These are phyloP conservation scores for Blastobotrys robertii DNA, from an alignment of 805 yeast genomes.

Conservation along the genomic window DNA sequence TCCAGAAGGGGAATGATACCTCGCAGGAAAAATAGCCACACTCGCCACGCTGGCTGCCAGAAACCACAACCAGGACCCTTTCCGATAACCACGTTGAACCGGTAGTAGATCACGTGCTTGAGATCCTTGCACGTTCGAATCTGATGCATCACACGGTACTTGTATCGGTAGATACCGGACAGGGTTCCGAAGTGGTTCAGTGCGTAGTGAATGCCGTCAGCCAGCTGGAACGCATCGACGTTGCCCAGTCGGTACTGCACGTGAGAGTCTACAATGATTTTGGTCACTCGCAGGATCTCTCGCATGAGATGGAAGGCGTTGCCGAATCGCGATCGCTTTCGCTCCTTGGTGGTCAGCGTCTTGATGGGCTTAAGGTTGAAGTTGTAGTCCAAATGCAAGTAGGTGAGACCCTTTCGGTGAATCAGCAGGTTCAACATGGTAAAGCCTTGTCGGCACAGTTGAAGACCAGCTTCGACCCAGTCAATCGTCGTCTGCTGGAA, in stretches of 20 bases:
- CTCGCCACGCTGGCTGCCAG: slow-evolving; percentile 99
- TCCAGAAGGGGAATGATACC: slow-evolving; percentile 89
- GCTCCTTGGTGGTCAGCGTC: slow-evolving; percentile 89
- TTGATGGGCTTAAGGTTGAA: slow-evolving; percentile 94
- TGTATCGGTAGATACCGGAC: slow-evolving; percentile 93
- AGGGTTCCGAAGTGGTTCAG: slow-evolving; percentile 90
- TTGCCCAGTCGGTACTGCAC: slow-evolving; percentile 85
- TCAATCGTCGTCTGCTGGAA: slow-evolving; percentile 88
- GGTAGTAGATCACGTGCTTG: slow-evolving; percentile 80
- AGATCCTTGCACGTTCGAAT: slow-evolving; percentile 91
- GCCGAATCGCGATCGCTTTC: slow-evolving; percentile 93
- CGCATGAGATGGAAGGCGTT: slow-evolving; percentile 90
- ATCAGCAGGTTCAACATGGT: slow-evolving; percentile 85
- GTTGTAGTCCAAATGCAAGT: slow-evolving; percentile 88
- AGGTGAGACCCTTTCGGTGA: slow-evolving; percentile 84
- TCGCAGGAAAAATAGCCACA: slow-evolving; percentile 85
- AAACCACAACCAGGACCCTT: slow-evolving; percentile 99
- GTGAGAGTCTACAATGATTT: slow-evolving; percentile 85
- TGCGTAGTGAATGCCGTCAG: slow-evolving; percentile 88
- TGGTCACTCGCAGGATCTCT: slow-evolving; percentile 76
- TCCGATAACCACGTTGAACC: slow-evolving; percentile 78
- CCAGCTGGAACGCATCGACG: slow-evolving; percentile 85
- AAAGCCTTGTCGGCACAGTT: slow-evolving; percentile 86
- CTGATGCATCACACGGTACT: slow-evolving; percentile 97
- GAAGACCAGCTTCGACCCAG: slow-evolving; percentile 98